phyloP scores from a whole-genome alignment of 768 basidiomycete genomes.

The Suillus subalutaceus region DNA sequence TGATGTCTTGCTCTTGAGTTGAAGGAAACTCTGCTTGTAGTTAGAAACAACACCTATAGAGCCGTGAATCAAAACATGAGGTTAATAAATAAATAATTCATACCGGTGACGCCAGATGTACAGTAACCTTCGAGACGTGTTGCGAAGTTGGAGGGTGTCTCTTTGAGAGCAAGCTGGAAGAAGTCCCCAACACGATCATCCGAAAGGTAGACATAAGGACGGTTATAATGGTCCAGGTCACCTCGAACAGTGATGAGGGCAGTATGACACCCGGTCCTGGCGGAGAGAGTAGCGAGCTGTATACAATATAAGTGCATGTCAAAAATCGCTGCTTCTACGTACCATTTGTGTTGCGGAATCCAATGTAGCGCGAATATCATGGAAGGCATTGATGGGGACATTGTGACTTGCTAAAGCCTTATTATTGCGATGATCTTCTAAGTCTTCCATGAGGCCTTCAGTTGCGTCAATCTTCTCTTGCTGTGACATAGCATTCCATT shows the following conservation, averaged over 20 bases:
- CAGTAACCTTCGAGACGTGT: background rate
- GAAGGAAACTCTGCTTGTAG: background rate
- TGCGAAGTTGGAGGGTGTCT: slow-evolving; percentile 1
- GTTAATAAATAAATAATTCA: background rate
- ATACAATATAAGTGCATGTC: background rate
- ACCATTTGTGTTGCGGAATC: background rate
- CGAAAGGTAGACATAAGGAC: background rate
- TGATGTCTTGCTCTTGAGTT: background rate
- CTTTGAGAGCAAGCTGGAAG: background rate
- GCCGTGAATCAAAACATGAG: too few relatives aligned
- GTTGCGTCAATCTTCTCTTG: background rate
- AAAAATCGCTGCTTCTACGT: background rate
- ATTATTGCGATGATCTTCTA: background rate
- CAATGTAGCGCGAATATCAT: background rate
- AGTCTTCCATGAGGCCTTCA: background rate
- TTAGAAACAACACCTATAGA: slow-evolving; percentile 1
- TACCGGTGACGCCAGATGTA: background rate
- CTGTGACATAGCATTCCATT: background rate
- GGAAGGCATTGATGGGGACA: slow-evolving; percentile 1
- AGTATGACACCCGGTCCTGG: background rate
- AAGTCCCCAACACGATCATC: background rate
- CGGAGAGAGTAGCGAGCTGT: background rate
- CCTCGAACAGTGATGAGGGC: background rate
- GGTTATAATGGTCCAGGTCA: background rate
- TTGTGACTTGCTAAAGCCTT: background rate